Evolutionary conservation across 768 basidiomycete species (phyloP), one percentile per base, ranked within the genome.

Genomic region (Boletus tylopilopsis): DNA sequence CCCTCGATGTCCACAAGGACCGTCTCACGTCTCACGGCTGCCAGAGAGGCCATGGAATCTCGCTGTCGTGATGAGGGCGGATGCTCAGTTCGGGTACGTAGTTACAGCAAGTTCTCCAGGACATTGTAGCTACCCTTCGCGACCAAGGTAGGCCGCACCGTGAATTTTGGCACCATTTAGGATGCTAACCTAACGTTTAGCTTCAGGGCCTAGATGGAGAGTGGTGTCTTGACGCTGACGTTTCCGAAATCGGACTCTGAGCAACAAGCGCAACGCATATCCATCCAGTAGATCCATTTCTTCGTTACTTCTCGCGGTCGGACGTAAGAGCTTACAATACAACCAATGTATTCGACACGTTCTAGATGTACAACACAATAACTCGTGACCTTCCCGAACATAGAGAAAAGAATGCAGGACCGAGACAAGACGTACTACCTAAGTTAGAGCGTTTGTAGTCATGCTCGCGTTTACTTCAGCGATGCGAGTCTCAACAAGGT

Each of bases 221-320:
- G 77, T 25, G 78, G 76, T 1, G 53, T 81, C 24, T 60, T 81
- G 51, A 68, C 66, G 0, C 64, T 80, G 18, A 71, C 67, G 13
- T 80, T 80, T 66, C 77, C 78, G 10, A 76, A 71, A 63, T 61
- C 68, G 2, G 58, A 10, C n/a, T 47, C 69, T 3, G 77, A 78
- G 49, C 50, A 62, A 45, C 7, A 36, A n/a, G 24, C 40, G 6
- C 18, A 29, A n/a, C 47, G 40, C 13, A 42, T 49, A 6, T 12
- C 16, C 25, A 29, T 42, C 12, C 32, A 49, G 25, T 49, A 35
- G 21, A 42, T 4, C 24, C 7, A 6, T 5, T 13, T 5, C 13
- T 13, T 13, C 29, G 12, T 29, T 29, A 10, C 27, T 29, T 29
- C 27, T 29, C 10, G 27, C 29, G 13, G 10, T 30, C n/a, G n/a